Conservation (phyloP, 73 alveolate genomes). For the Blepharisma japonicum region DNA sequence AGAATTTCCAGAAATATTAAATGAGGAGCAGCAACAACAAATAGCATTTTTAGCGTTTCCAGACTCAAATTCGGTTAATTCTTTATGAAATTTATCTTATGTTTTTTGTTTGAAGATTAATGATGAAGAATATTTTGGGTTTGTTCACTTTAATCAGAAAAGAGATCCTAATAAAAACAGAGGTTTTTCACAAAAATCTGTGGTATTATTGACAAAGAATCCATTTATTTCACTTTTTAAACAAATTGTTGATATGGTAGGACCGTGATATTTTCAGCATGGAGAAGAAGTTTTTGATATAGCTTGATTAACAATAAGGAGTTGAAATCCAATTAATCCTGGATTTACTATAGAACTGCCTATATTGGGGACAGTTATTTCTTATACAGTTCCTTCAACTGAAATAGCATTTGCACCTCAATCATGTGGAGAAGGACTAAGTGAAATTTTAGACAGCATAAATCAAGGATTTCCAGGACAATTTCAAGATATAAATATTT, state of each 20-base stretch:
- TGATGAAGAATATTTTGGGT: slow-evolving; percentile 15
- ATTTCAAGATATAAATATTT: slow-evolving; percentile 19
- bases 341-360: slow-evolving; percentile 12
- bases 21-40: slow-evolving; percentile 15
- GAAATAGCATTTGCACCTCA: neutral
- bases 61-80: slow-evolving; percentile 28
- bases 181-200: slow-evolving; percentile 21
- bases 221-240: slow-evolving; percentile 27
- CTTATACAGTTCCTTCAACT: slow-evolving; percentile 10
- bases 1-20: slow-evolving; percentile 26
- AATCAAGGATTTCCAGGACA: neutral
- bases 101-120: slow-evolving; percentile 6
- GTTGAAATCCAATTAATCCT: neutral
- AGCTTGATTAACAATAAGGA: neutral
- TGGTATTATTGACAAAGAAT: slow-evolving; percentile 6
- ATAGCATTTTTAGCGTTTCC: slow-evolving; percentile 39
- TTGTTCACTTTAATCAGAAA: slow-evolving; percentile 25
- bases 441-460: slow-evolving; percentile 21
- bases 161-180: slow-evolving; percentile 36
- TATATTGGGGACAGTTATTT: slow-evolving; percentile 18
- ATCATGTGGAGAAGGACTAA: slow-evolving; percentile 4
- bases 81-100: slow-evolving; percentile 8
- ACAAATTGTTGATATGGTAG: slow-evolving; percentile 29
- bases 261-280: slow-evolving; percentile 31
- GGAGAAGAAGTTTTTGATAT: slow-evolving; percentile 30